phyloP scores from a whole-genome alignment of 495 filamentous ascomycete genomes.

The Aspergillus nanangensis region DNA sequence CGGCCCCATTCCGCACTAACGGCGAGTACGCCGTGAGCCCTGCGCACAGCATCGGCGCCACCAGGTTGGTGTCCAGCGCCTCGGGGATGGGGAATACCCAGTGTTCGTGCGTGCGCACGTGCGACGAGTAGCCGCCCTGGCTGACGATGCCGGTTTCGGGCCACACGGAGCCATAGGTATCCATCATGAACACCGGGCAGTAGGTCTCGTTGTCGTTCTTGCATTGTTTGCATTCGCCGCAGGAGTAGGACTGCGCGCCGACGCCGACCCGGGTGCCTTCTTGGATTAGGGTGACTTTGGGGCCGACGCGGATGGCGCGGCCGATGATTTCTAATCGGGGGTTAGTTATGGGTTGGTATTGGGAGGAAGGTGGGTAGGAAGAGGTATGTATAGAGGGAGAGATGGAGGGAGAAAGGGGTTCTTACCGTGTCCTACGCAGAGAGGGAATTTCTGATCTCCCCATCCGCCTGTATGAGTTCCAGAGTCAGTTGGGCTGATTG shows the following conservation, averaged over 20 bases:
- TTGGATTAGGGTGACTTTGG: conserved; percentile 61
- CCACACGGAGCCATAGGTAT: conserved; percentile 65
- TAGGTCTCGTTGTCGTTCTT: conserved; percentile 75
- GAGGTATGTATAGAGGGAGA: too few species aligned
- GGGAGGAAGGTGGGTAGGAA: not conserved
- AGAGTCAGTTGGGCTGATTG: conserved; percentile 1
- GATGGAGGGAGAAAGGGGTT: not conserved
- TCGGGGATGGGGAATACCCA: conserved; percentile 72
- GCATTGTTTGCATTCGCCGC: conserved; percentile 65
- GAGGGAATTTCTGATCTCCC: conserved; percentile 63
- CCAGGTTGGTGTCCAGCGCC: conserved; percentile 56
- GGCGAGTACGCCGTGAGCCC: conserved; percentile 80
- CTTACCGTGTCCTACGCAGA: conserved; percentile 65
- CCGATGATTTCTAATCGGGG: conserved; percentile 58
- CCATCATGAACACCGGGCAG: conserved; percentile 56
- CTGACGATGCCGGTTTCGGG: conserved; percentile 55
- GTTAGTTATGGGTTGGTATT: not conserved
- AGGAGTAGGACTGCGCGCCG: conserved; percentile 71
- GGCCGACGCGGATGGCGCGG: conserved; percentile 64
- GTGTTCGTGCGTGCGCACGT: conserved; percentile 56
- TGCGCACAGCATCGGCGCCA: conserved; percentile 87
- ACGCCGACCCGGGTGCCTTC: conserved; percentile 76
- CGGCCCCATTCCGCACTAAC: conserved; percentile 66
- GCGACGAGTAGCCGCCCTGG: conserved; percentile 64
- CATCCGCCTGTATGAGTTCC: conserved; percentile 50